Evolutionary conservation across 768 basidiomycete genomes (phyloP).

Genomic region (Pisolithus albus): DNA sequence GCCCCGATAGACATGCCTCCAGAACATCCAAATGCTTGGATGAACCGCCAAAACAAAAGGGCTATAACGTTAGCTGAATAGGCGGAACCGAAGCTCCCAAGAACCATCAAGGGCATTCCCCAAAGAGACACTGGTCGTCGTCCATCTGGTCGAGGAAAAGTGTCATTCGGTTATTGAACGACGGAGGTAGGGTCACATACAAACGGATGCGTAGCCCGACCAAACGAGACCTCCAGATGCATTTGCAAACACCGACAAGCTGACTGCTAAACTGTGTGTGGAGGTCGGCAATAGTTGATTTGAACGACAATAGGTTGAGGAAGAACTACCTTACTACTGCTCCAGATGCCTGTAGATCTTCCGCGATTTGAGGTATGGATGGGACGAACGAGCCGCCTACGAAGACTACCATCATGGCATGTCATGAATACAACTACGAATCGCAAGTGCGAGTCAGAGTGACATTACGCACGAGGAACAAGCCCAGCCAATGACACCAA

Average conservation of each 20-base stretch:
- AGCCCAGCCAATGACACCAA: slow-evolving; percentile 58
- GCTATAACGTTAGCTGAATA: slow-evolving; percentile 34
- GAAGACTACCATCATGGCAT: slow-evolving; percentile 41
- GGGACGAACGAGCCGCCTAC: slow-evolving; percentile 66
- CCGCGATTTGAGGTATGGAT: slow-evolving; percentile 65
- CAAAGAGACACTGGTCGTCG: slow-evolving; percentile 52
- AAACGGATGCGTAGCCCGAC: slow-evolving; percentile 47
- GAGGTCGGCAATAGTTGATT: not conserved
- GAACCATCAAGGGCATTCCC: slow-evolving; percentile 50
- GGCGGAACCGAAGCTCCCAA: slow-evolving; percentile 58
- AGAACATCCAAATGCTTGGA: slow-evolving; percentile 62
- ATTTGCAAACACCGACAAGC: slow-evolving; percentile 41
- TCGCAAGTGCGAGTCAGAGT: not conserved
- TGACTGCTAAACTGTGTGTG: slow-evolving; percentile 39
- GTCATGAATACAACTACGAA: not conserved
- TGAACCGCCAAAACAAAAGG: slow-evolving; percentile 54
- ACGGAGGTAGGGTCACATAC: slow-evolving; percentile 21
- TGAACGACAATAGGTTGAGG: not conserved
- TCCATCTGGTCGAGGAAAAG: slow-evolving; percentile 43
- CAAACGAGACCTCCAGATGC: slow-evolving; percentile 44
- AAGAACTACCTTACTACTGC: slow-evolving; percentile 47
- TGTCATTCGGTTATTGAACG: not conserved
- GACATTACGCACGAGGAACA: slow-evolving; percentile 44
- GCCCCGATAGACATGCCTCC: slow-evolving; percentile 50
- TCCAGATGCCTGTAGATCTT: slow-evolving; percentile 52